A percentile compares a stretch with the other conserved stretches of the same genome.
These are phyloP conservation scores for Neurospora terricola DNA, from an alignment of 495 filamentous ascomycete species.

Conservation along the genomic window DNA sequence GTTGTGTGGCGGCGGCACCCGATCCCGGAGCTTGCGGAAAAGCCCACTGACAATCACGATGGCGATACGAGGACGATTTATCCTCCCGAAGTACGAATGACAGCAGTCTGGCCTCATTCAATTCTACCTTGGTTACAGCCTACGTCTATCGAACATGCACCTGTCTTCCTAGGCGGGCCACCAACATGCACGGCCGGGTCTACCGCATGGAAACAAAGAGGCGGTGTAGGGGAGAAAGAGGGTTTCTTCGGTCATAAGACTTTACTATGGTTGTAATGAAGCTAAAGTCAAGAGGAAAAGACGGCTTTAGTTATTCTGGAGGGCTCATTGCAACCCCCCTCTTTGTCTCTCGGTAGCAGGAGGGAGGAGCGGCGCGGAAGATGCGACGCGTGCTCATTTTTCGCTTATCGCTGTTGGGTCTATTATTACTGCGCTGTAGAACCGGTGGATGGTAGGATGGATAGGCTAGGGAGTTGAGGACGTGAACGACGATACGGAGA, in stretches of 20 bases:
- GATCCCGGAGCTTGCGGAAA: constrained; percentile 5
- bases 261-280: not conserved
- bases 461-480: not conserved
- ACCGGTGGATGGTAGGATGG: not conserved
- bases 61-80: not conserved
- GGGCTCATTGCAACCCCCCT: not conserved
- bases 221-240: not conserved
- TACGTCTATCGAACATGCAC: not conserved
- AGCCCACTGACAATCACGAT: not conserved
- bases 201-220: not conserved
- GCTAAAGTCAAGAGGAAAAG: not conserved
- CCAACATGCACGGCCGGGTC: not conserved
- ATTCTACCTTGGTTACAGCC: not conserved
- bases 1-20: not conserved
- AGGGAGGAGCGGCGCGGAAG: not conserved
- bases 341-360: not conserved
- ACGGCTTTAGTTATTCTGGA: not conserved
- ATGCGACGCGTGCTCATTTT: not conserved
- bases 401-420: not conserved
- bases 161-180: not conserved
- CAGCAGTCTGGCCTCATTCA: not conserved
- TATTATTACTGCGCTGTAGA: not conserved
- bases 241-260: not conserved
- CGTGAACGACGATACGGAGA: not conserved
- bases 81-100: not conserved